Evolutionary conservation across 192 early-diverging fungal species (phyloP).

Genomic region (Coemansia sp.): DNA sequence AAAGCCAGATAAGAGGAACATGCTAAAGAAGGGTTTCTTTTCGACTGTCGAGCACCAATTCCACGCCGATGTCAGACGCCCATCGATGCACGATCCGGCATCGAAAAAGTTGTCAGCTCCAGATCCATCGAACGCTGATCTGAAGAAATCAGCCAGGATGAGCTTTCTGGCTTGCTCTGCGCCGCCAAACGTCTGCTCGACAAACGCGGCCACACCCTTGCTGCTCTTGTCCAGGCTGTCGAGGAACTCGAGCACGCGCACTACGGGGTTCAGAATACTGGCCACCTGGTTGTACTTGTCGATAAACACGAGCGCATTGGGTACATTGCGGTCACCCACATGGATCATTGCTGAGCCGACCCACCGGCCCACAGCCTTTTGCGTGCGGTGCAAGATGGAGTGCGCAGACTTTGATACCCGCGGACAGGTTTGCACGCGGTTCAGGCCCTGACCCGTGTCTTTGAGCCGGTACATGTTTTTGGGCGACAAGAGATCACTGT

Average conservation of each 20-base stretch:
- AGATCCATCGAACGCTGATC: slow-evolving; percentile 94
- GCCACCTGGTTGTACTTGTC: slow-evolving; percentile 99
- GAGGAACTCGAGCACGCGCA: slow-evolving; percentile 71
- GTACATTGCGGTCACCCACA: slow-evolving; percentile 96
- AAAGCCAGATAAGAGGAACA: slow-evolving; percentile 81
- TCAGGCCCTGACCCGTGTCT: slow-evolving; percentile 97
- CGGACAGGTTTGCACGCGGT: slow-evolving; percentile 91
- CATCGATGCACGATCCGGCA: slow-evolving; percentile 94
- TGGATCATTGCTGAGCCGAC: slow-evolving; percentile 96
- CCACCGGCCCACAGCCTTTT: slow-evolving; percentile 83
- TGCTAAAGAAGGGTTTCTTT: slow-evolving; percentile 88
- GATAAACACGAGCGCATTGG: slow-evolving; percentile 97
- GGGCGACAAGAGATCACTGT: slow-evolving; percentile 75
- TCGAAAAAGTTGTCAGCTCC: slow-evolving; percentile 91
- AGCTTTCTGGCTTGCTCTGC: slow-evolving; percentile 63
- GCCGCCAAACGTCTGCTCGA: slow-evolving; percentile 70
- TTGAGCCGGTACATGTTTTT: slow-evolving; percentile 81
- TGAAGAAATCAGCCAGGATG: slow-evolving; percentile 93
- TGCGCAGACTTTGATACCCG: slow-evolving; percentile 84
- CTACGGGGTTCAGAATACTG: slow-evolving; percentile 88
- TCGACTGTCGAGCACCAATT: slow-evolving; percentile 90
- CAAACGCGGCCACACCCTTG: slow-evolving; percentile 63
- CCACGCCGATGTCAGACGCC: slow-evolving; percentile 90
- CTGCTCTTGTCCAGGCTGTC: slow-evolving; percentile 55
- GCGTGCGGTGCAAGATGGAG: slow-evolving; percentile 83